Base-by-base conservation (phyloP, 1,139 yeast species). In the Blastobotrys aristatus region DNA sequence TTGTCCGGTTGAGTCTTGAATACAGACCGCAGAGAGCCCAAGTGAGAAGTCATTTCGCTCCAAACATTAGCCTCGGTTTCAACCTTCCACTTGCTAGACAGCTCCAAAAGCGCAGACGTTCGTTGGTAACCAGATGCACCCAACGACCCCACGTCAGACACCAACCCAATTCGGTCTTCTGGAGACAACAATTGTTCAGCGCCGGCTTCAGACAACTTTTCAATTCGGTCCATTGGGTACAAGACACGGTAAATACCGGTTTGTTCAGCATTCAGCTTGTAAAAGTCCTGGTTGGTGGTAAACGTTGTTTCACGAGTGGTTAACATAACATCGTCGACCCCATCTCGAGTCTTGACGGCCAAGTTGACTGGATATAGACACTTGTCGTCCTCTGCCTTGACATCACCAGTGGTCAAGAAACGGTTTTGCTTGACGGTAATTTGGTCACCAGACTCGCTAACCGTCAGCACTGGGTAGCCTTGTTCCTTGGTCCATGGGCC, bases 111-210 rank as follows among this genome's bases (percentile, higher is more conserved):
- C 58, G 75, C 80, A 11, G 81, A 72, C 26, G 94, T 82, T 48
- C 82, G 72, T 52, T 83, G 79, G 63, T 79, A 81, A 16, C 95
- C 95, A 39, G 89, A 78, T 14, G 81, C 69, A 2, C 92, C 77
- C 57, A 86, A 75, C 8, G 90, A 77, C 46, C 77, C 81, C 22
- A 87, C 85, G 69, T 87, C 96, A 22, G 94, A 88, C 43, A 87
- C 86, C 56, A 87, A 77, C 48, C 95, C 95, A 49, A 85, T 84
- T 66, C 94, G 81, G 65, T 87, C 96, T 64, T 84, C 90, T 44
- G 83, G 87, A 6, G 90, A 75, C 56, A 87, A 74, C 56, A 77
- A 71, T 27, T 87, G 85, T 17, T 73, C 72, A 34, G 71, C 71
- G 50, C 88, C 89, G 46, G 87, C 88, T 56, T 75, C 66, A 49